Percentiles rank a stretch among this genome's conserved stretches.
Conservation (phyloP, 805 yeast genomes). For the Hanseniaspora meyeri region DNA sequence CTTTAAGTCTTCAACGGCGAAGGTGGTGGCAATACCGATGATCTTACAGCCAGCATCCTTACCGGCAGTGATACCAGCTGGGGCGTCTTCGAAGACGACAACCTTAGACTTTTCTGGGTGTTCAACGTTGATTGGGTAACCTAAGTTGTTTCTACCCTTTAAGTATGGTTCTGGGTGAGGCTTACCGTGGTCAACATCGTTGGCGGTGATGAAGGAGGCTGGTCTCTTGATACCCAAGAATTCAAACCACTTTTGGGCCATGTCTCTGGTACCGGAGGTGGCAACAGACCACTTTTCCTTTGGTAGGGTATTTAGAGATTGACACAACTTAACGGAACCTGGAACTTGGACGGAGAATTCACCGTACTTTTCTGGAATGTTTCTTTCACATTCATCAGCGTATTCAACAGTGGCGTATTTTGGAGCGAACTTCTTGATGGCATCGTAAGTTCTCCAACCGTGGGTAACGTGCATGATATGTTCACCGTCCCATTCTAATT, state of each 20-base stretch:
- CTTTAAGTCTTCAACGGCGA: constrained; percentile 54
- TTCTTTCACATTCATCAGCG: constrained; percentile 54
- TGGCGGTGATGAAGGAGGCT: constrained; percentile 69
- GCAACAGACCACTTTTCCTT: constrained; percentile 72
- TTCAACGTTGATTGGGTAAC: constrained; percentile 28
- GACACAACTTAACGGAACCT: constrained; percentile 58
- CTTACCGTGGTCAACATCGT: constrained; percentile 66
- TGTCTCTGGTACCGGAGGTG: constrained; percentile 65
- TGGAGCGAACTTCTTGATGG: constrained; percentile 61
- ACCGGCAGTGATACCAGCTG: constrained; percentile 78
- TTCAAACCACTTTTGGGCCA: constrained; percentile 70
- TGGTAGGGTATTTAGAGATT: constrained; percentile 39
- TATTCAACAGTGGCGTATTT: constrained; percentile 55
- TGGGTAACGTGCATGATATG: constrained; percentile 64
- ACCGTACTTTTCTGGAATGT: constrained; percentile 61
- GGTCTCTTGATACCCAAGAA: constrained; percentile 53
- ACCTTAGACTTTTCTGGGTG: constrained; percentile 31
- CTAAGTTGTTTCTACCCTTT: constrained; percentile 36
- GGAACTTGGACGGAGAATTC: constrained; percentile 61
- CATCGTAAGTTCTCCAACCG: constrained; percentile 75
- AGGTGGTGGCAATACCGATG: constrained; percentile 74
- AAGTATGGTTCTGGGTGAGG: constrained; percentile 79
- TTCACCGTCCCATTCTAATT: constrained; percentile 43
- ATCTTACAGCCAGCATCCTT: constrained; percentile 71
- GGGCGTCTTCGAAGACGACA: constrained; percentile 80